phyloP scores from a whole-genome alignment of 1,284 basidiomycete genomes.

The Pterulicium gracile region DNA sequence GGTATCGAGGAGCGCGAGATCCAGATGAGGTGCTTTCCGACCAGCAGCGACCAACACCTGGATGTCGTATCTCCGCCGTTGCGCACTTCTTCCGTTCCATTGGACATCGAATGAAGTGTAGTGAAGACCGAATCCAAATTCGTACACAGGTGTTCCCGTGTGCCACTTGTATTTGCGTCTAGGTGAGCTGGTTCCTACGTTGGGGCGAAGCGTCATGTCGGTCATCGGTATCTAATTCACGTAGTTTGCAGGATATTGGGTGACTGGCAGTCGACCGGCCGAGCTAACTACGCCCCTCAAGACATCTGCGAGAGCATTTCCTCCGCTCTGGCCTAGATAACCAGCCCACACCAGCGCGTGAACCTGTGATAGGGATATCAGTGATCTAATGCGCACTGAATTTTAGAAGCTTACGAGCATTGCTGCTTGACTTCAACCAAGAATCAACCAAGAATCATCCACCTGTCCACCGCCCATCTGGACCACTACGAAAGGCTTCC shows the following conservation, averaged over 20 bases:
- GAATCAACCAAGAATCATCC: conserved; percentile 29
- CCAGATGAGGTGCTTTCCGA: conserved; percentile 19
- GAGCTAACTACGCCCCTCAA: conserved; percentile 38
- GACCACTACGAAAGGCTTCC: conserved; percentile 39
- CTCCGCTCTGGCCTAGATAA: conserved; percentile 44
- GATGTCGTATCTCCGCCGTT: conserved; percentile 28
- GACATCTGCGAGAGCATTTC: conserved; percentile 38
- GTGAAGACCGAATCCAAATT: conserved; percentile 42
- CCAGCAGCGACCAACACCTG: conserved; percentile 23
- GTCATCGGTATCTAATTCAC: conserved; percentile 40
- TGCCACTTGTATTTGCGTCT: conserved; percentile 53
- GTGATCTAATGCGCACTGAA: too few species aligned
- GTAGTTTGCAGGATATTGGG: conserved; percentile 43
- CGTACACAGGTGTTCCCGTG: conserved; percentile 34
- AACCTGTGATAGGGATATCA: too few species aligned
- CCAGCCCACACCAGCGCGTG: conserved; percentile 45
- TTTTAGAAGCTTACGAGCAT: too few species aligned
- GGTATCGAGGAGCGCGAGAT: conserved; percentile 36
- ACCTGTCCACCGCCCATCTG: conserved; percentile 50
- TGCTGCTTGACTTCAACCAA: conserved; percentile 28
- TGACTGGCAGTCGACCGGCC: conserved; percentile 39
- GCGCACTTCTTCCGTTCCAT: conserved; percentile 22
- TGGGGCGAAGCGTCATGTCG: conserved; percentile 43
- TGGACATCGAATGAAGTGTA: conserved; percentile 37
- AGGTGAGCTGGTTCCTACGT: conserved; percentile 26